phyloP scores from a whole-genome alignment of 192 early-diverging fungal species.

The Podila minutissima region DNA sequence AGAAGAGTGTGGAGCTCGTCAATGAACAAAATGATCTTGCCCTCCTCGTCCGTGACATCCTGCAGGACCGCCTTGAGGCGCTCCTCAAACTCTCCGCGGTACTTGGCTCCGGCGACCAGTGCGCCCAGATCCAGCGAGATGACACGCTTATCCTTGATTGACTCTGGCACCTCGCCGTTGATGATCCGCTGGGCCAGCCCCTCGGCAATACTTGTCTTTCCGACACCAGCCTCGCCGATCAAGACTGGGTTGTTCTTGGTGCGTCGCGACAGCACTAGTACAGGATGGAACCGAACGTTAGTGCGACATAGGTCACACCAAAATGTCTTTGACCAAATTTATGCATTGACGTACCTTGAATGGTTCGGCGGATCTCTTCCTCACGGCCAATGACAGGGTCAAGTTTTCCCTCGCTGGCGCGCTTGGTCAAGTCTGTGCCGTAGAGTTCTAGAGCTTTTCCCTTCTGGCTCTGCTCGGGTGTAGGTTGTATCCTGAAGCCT shows the following conservation, averaged over 20 bases:
- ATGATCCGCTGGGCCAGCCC: slow-evolving; percentile 82
- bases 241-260: slow-evolving; percentile 85
- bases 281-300: not conserved
- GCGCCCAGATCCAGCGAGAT: slow-evolving; percentile 79
- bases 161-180: slow-evolving; percentile 80
- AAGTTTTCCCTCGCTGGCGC: slow-evolving; percentile 79
- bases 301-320: not conserved
- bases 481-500: slow-evolving; percentile 42
- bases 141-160: slow-evolving; percentile 77
- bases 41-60: slow-evolving; percentile 75
- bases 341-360: slow-evolving; percentile 65
- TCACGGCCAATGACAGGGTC: slow-evolving; percentile 87
- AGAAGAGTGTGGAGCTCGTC: slow-evolving; percentile 84
- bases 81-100: slow-evolving; percentile 85
- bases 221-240: slow-evolving; percentile 80
- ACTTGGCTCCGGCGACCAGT: slow-evolving; percentile 78
- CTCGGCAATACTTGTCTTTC: slow-evolving; percentile 84
- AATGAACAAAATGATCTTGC: slow-evolving; percentile 82
- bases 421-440: slow-evolving; percentile 78
- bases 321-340: not conserved
- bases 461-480: slow-evolving; percentile 35
- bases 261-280: slow-evolving; percentile 67
- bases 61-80: slow-evolving; percentile 78
- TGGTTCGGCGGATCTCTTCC: slow-evolving; percentile 78
- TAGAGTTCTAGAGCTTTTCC: slow-evolving; percentile 52